A percentile compares a stretch with the other conserved stretches of the same genome.
Evolutionary conservation across 345 rosid species (phyloP).

Genomic region (Populus ilicifolia): DNA sequence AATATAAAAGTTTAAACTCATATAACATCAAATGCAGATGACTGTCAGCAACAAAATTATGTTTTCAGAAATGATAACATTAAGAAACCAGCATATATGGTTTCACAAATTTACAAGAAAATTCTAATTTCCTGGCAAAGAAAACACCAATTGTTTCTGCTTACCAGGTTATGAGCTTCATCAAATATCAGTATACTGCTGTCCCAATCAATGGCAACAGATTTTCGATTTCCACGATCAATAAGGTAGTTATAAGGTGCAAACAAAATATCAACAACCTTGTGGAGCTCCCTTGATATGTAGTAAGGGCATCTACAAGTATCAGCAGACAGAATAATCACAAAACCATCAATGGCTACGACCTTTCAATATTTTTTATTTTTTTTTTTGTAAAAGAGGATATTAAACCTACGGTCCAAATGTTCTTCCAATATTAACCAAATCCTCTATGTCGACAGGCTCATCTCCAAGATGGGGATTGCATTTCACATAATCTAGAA

Average conservation of each 20-base stretch:
- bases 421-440: slow-evolving; percentile 71
- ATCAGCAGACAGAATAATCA: slow-evolving; percentile 18
- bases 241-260: slow-evolving; percentile 91
- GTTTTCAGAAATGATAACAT: slow-evolving; percentile 2
- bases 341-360: background rate
- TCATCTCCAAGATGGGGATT: slow-evolving; percentile 81
- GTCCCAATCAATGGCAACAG: slow-evolving; percentile 60
- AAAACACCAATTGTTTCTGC: slow-evolving; percentile 23
- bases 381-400: background rate
- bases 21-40: background rate
- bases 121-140: background rate
- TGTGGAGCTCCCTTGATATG: slow-evolving; percentile 78
- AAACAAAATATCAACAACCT: slow-evolving; percentile 78
- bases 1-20: slow-evolving; percentile 9
- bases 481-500: slow-evolving; percentile 57
- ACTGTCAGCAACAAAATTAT: background rate
- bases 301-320: slow-evolving; percentile 82
- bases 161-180: slow-evolving; percentile 97
- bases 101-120: background rate
- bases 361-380: background rate
- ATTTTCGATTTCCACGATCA: slow-evolving; percentile 63
- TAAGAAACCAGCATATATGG: background rate
- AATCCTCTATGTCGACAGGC: slow-evolving; percentile 93
- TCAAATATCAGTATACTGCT: slow-evolving; percentile 77
- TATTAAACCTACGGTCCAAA: slow-evolving; percentile 64